Base-by-base conservation (phyloP, 371 early-diverging fungal genomes). In the Nematocida sp. region DNA sequence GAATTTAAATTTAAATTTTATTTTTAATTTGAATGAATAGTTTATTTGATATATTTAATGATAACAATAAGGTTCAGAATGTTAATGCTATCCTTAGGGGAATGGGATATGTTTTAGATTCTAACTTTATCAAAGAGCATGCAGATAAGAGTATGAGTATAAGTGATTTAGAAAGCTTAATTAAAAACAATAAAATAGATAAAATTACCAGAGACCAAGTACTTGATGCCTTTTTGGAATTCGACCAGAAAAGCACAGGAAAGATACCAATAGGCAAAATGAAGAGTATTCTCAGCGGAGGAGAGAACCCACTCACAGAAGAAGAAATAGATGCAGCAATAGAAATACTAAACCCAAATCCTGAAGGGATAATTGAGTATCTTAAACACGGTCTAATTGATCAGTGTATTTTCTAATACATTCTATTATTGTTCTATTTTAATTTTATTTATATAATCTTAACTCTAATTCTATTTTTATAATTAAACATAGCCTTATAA, bases 341-440 rank as follows among this genome's bases (percentile, higher is more conserved):
- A 17, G 54, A 60, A 15, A 38, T 77, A 3, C 48, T 78, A 2
- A 57, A 65, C 38, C 81, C 81, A 0, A 65, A 76, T 40, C 78
- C 78, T 19, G 63, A 78, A 46, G 81, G 81, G 25, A 70, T 67
- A 32, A 45, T 81, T 32, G 62, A 76, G 15, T 80, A 80, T 40
- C 60, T 23, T 40, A 52, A 63, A 46, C 48, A 9, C 58, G n/a
- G n/a, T n/a, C n/a, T n/a, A n/a, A n/a, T n/a, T n/a, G n/a, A n/a
- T n/a, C n/a, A n/a, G n/a, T n/a, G n/a, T n/a, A n/a, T n/a, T n/a
- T n/a, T n/a, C n/a, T n/a, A n/a, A n/a, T n/a, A n/a, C n/a, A n/a
- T n/a, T n/a, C n/a, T n/a, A n/a, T n/a, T n/a, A n/a, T n/a, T n/a
- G n/a, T n/a, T n/a, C n/a, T n/a, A n/a, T n/a, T n/a, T n/a, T n/a